Percentiles rank a stretch among this genome's conserved stretches.
phyloP scores from a whole-genome alignment of 2,329 filamentous ascomycete species.

The Mycosphaerella sp. region DNA sequence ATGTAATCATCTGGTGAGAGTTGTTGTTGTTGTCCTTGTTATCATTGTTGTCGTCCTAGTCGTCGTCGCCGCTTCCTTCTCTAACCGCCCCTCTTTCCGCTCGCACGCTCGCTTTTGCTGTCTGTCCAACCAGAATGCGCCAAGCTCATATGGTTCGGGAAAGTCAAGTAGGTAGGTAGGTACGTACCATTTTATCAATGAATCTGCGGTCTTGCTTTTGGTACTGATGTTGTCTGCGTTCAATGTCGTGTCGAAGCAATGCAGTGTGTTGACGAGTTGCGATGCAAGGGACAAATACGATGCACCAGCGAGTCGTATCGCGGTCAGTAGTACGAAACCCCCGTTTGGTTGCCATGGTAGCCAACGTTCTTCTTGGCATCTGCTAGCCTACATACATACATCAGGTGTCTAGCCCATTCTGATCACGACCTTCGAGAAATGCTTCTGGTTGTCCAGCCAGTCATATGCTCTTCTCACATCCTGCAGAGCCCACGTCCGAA shows the following conservation, averaged over 20 bases:
- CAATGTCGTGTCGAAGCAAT: background rate
- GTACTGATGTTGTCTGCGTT: background rate
- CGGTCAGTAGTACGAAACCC: background rate
- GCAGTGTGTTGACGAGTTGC: background rate
- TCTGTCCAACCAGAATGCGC: background rate
- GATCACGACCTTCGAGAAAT: conserved; percentile 32
- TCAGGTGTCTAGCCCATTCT: conserved; percentile 7
- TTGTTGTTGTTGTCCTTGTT: background rate
- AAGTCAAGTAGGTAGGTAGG: background rate
- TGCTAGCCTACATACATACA: background rate
- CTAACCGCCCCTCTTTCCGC: background rate
- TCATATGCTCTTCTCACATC: conserved; percentile 29
- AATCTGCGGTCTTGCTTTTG: background rate
- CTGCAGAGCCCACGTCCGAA: conserved; percentile 34
- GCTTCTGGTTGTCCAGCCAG: conserved; percentile 23
- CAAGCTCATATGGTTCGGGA: background rate
- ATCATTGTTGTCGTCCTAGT: background rate
- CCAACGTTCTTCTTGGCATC: background rate
- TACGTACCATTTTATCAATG: conserved; percentile 8
- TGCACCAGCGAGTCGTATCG: background rate
- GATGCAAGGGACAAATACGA: conserved; percentile 2
- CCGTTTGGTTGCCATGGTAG: conserved; percentile 1
- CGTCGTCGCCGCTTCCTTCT: background rate
- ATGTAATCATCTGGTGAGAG: background rate
- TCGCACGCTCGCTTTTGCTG: background rate